Conservation (phyloP, 169 alveolate species). For the Perkinsus olseni region DNA sequence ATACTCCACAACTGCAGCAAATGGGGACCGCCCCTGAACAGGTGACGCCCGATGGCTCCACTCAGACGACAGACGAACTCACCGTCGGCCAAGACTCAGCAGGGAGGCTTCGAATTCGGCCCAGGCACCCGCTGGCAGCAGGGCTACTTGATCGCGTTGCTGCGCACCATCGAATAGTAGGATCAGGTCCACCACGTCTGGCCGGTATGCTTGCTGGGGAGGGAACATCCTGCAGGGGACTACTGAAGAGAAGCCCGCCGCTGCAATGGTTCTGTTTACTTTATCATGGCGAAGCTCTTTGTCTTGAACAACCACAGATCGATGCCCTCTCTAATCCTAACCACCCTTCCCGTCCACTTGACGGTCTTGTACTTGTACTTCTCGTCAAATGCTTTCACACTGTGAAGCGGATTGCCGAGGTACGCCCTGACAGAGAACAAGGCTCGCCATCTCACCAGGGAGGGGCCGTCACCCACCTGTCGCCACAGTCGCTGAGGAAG, state of each 20-base stretch:
- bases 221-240: not conserved
- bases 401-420: conserved; percentile 30
- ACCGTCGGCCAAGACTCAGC: not conserved
- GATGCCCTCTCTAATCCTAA: conserved; percentile 30
- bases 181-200: not conserved
- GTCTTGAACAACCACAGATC: not conserved
- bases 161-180: not conserved
- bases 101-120: not conserved
- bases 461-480: too few species aligned
- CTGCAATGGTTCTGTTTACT: not conserved
- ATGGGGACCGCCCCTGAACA: not conserved
- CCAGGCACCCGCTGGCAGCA: not conserved
- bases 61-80: too few species aligned
- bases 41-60: not conserved
- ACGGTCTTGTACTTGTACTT: conserved; percentile 24
- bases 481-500: conserved; percentile 27
- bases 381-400: conserved; percentile 30
- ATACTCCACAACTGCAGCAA: not conserved
- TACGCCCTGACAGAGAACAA: conserved; percentile 4
- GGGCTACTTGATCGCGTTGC: not conserved
- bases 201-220: not conserved
- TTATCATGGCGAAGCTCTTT: not conserved
- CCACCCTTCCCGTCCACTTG: conserved; percentile 35
- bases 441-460: too few species aligned
- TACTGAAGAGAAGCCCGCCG: not conserved